Base-by-base conservation (phyloP, 257 asterid genomes). In the Prunella vulgaris region DNA sequence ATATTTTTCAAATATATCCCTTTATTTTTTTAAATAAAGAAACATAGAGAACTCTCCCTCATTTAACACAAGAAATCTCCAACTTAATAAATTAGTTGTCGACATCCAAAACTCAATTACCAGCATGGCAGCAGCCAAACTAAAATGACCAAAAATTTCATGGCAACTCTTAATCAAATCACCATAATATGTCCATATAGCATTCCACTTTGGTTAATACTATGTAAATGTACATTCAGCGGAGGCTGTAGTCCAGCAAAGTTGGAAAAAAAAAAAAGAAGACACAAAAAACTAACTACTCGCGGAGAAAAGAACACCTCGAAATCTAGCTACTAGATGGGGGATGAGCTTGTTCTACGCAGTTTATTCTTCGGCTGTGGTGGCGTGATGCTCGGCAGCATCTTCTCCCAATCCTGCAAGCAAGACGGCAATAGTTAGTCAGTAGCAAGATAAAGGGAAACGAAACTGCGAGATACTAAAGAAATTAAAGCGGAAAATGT, bases 311-410 rank as follows among this genome's bases (percentile, higher is more conserved):
- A 64, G 18, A 59, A 63, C 25, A 14, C 17, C 12, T 21, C 10
- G 51, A 62, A 72, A 72, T n/a, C n/a, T n/a, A n/a, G n/a, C n/a
- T n/a, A n/a, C 83, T 76, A 71, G 48, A 69, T 28, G 48, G 85
- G 89, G 46, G 82, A 73, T 24, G 89, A 84, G 76, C 84, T 84
- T n/a, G 87, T 84, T 76, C 85, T 52, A 5, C 87, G 85, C 73
- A 84, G 83, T 58, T 79, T 85, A 70, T 64, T 75, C 78, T 80
- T 84, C 0, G 86, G 83, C 69, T 68, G 78, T 5, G 85, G 79
- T 21, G 73, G 82, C 30, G 86, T 82, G 73, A 68, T 18, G 66
- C 28, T 60, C 30, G 83, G 83, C 76, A 79, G 35, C 37, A 65
- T 70, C 81, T 68, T 78, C 79, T 82, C 89, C 87, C 74, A 74